Percentiles rank a stretch among this genome's conserved stretches.
phyloP scores from a whole-genome alignment of 2,329 filamentous ascomycete genomes.

The Trichoderma sp. region DNA sequence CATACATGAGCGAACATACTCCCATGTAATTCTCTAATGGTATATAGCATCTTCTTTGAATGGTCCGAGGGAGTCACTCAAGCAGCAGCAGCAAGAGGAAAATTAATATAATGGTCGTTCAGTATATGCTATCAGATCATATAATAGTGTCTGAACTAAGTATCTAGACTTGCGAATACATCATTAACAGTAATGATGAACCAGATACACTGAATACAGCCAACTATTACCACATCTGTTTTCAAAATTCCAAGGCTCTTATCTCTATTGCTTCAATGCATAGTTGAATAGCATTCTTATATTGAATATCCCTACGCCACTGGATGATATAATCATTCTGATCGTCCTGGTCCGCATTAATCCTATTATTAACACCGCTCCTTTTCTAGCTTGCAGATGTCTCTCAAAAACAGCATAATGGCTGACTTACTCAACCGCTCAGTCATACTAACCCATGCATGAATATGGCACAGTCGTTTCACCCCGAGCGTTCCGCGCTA shows the following conservation, averaged over 20 bases:
- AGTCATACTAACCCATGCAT: neutral
- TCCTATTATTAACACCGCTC: neutral
- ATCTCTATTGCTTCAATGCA: neutral
- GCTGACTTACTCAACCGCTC: neutral
- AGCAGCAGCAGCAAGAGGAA: neutral
- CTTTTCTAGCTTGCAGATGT: neutral
- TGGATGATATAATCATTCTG: neutral
- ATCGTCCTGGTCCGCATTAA: neutral
- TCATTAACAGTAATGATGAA: neutral
- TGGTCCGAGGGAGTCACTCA: neutral
- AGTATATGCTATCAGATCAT: neutral
- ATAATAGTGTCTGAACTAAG: neutral
- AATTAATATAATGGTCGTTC: neutral
- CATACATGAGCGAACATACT: neutral
- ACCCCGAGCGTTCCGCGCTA: neutral
- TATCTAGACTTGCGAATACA: neutral
- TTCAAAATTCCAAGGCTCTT: neutral
- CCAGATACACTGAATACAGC: neutral
- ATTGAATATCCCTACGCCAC: neutral
- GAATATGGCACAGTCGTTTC: neutral
- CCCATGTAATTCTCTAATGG: neutral
- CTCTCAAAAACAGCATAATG: neutral
- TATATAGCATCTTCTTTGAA: neutral
- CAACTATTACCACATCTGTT: neutral
- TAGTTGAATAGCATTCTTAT: neutral